These are phyloP conservation scores for Paulownia fortunei DNA, from an alignment of 257 asterid species.

Conservation along the genomic window DNA sequence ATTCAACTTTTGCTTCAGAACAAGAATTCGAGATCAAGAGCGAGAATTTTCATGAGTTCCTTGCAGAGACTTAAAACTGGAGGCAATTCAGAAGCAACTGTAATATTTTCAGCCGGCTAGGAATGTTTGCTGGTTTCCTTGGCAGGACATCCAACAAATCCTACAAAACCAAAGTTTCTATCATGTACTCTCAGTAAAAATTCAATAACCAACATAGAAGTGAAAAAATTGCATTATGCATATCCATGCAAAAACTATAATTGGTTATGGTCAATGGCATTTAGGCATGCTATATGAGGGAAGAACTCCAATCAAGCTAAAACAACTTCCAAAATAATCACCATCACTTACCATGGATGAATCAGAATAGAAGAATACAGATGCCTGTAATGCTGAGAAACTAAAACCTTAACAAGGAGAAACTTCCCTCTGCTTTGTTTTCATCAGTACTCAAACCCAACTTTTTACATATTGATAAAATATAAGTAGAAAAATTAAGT, in stretches of 20 bases:
- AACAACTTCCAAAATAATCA: background rate
- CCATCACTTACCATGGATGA: background rate
- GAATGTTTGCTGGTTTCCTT: constrained; percentile 9
- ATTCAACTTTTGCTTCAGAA: background rate
- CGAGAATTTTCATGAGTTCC: constrained; percentile 1
- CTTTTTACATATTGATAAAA: background rate
- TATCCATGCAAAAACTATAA: background rate
- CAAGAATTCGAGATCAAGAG: constrained; percentile 9
- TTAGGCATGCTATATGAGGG: background rate
- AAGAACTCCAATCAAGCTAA: background rate
- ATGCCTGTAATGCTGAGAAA: constrained; percentile 1
- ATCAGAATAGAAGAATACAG: background rate
- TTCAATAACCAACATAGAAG: background rate
- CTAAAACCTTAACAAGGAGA: background rate
- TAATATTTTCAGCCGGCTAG: constrained; percentile 7
- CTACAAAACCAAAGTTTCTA: constrained; percentile 12
- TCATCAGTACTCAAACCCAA: constrained; percentile 1
- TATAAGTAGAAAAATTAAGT: background rate
- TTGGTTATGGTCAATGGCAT: background rate
- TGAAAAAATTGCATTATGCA: background rate
- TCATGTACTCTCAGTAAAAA: constrained; percentile 10
- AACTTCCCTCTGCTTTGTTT: background rate
- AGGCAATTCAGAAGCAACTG: constrained; percentile 3
- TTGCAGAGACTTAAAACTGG: constrained; percentile 18
- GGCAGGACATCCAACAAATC: constrained; percentile 14